phyloP scores from a whole-genome alignment of 1,284 basidiomycete species.

The Sanghuangporus sanghuang region DNA sequence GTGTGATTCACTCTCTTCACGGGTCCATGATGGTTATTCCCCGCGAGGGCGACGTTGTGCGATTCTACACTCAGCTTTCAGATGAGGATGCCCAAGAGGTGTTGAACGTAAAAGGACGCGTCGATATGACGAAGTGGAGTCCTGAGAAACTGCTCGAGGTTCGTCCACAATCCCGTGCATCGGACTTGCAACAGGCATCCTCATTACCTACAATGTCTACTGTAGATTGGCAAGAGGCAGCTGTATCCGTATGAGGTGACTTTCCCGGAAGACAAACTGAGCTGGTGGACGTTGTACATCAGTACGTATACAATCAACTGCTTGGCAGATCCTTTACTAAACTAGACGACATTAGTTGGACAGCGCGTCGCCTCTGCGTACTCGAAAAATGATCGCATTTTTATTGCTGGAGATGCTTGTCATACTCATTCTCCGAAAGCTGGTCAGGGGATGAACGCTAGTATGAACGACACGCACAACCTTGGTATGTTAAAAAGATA shows the following conservation, averaged over 20 bases:
- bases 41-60: conserved; percentile 35
- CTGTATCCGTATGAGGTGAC: conserved; percentile 65
- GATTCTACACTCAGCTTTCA: conserved; percentile 44
- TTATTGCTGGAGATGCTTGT: conserved; percentile 79
- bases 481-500: conserved; percentile 40
- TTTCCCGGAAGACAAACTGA: conserved; percentile 44
- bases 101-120: conserved; percentile 28
- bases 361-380: conserved; percentile 73
- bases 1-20: conserved; percentile 53
- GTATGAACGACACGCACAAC: conserved; percentile 83
- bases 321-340: not conserved
- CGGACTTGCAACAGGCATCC: not conserved
- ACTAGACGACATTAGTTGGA: conserved; percentile 40
- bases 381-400: conserved; percentile 65
- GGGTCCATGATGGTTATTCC: conserved; percentile 44
- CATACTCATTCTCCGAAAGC: conserved; percentile 83
- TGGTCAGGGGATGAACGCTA: conserved; percentile 75
- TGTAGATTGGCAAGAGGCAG: conserved; percentile 36
- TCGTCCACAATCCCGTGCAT: not conserved
- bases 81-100: conserved; percentile 29
- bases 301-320: conserved; percentile 28
- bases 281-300: conserved; percentile 82
- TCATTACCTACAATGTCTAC: not conserved
- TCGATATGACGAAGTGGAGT: conserved; percentile 39
- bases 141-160: conserved; percentile 34